Evolutionary conservation across 129 eudicot species (phyloP).

Genomic region (Calendula officinalis): DNA sequence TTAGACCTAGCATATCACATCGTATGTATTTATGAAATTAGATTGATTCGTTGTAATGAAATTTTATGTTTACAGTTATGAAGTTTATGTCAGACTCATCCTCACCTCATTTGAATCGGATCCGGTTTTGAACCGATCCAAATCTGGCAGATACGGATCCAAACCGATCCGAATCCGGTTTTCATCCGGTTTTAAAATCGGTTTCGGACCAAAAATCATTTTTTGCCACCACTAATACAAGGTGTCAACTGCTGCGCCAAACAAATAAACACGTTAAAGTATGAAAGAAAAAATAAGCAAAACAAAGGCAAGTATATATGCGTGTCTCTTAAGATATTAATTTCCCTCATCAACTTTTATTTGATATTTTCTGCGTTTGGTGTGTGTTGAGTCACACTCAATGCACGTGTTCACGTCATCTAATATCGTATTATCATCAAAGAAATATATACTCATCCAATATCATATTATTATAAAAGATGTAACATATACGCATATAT

Average conservation of each 20-base stretch:
- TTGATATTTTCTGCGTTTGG: constrained; percentile 22
- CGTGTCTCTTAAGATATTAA: constrained; percentile 23
- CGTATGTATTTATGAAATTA: not conserved
- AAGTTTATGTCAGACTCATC: too few relatives aligned
- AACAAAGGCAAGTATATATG: constrained; percentile 9
- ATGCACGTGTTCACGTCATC: constrained; percentile 16
- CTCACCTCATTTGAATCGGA: too few relatives aligned
- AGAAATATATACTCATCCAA: too few relatives aligned
- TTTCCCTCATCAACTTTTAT: constrained; percentile 11
- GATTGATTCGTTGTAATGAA: not conserved
- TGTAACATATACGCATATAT: too few relatives aligned
- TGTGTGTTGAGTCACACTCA: constrained; percentile 31
- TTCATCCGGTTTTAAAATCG: too few relatives aligned
- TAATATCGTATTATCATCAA: too few relatives aligned
- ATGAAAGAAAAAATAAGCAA: not conserved
- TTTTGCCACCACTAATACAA: not conserved
- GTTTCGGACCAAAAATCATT: too few relatives aligned
- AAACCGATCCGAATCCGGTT: too few relatives aligned
- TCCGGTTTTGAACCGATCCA: too few relatives aligned
- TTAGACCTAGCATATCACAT: too few relatives aligned
- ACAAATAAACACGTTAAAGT: constrained; percentile 1
- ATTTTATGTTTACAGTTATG: not conserved
- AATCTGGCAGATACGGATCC: too few relatives aligned
- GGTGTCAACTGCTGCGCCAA: not conserved
- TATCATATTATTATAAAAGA: too few relatives aligned